Evolutionary conservation across 768 basidiomycete species (phyloP), one percentile per base, ranked within the genome.

Genomic region (Lactifluus volemus): DNA sequence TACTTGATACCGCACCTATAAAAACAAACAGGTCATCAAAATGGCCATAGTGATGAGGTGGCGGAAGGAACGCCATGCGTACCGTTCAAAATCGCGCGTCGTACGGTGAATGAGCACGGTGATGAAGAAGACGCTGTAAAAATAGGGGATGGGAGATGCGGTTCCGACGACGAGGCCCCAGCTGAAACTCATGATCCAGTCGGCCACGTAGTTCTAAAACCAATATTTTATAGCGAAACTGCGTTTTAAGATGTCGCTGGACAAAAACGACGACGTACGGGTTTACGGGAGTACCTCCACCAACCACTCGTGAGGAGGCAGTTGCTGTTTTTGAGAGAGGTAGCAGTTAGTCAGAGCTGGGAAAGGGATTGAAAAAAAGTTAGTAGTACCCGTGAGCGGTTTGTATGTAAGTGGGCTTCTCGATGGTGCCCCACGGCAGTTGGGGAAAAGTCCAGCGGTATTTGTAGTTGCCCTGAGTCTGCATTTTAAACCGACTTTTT

Each of bases 401-500:
- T 74, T 98, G 87, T 66, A 99, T 89, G 72, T 75, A 97, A 25
- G 84, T 86, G 4, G 97, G 97, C 73, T 98, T 88, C 68, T 91
- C 73, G 63, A 98, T 74, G 6, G 82, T 84, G 63, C 85, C 81
- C 71, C 91, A 81, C 0, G 96, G 95, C 9, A 97, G 77, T 69
- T 95, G 90, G 58, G 97, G 97, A 85, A 98, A 98, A 0, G 94
- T 87, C 68, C 86, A 86, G 69, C 97, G 88, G 76, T 86, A 88
- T 42, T 77, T 80, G 67, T 81, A 86, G 66, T 89, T 90, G 21
- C 93, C 95, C 68, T 93, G 91, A 42, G 88, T 88, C 71, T 96
- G 89, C 89, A 98, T 96, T 72, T 97, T 96, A 82, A 98, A 98
- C 64, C 85, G 85, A 65, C 91, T 94, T 77, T 99, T 98, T 71